Evolutionary conservation across 768 basidiomycete genomes (phyloP), one percentile per base, ranked within the genome.

Genomic region (Rhodotorula taiwanensis): DNA sequence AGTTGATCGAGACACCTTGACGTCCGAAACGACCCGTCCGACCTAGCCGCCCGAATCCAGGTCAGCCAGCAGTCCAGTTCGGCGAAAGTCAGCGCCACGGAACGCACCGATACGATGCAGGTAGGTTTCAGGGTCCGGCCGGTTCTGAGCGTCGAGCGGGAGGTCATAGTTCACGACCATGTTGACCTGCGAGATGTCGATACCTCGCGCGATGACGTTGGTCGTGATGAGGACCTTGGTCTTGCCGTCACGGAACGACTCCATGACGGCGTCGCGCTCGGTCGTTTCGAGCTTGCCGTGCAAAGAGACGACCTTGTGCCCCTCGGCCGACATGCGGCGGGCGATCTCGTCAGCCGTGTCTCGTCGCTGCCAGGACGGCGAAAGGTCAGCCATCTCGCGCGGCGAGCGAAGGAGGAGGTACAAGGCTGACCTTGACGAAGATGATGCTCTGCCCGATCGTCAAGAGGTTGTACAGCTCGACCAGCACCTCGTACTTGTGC

Each of bases 381-480:
- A n/a, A n/a, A n/a, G n/a, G n/a, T n/a, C n/a, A n/a, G n/a, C n/a
- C n/a, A n/a, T n/a, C n/a, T n/a, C n/a, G n/a, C n/a, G n/a, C n/a
- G n/a, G n/a, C n/a, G n/a, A n/a, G n/a, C n/a, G n/a, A n/a, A n/a
- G n/a, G n/a, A n/a, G n/a, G n/a, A n/a, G n/a, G n/a, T n/a, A n/a
- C n/a, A n/a, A n/a, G 3, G 33, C 83, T 55, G 48, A 89, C 92
- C 77, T 89, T 86, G 76, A 91, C 93, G 78, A 99, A 99, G 71
- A 99, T 98, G 75, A 99, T 99, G 75, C 89, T 93, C 76, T 98
- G 95, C 0, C 95, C 95, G 59, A 99, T 87, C 4, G 92, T 94
- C 75, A 99, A 79, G 41, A 95, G 80, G 61, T 83, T 82, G 76
- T 99, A 99, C 25, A 99, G 78, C 55, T 84, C 84, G 39, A 94